Evolutionary conservation across 768 basidiomycete genomes (phyloP), one percentile per base, ranked within the genome.

Genomic region (Dentipellis sp.): DNA sequence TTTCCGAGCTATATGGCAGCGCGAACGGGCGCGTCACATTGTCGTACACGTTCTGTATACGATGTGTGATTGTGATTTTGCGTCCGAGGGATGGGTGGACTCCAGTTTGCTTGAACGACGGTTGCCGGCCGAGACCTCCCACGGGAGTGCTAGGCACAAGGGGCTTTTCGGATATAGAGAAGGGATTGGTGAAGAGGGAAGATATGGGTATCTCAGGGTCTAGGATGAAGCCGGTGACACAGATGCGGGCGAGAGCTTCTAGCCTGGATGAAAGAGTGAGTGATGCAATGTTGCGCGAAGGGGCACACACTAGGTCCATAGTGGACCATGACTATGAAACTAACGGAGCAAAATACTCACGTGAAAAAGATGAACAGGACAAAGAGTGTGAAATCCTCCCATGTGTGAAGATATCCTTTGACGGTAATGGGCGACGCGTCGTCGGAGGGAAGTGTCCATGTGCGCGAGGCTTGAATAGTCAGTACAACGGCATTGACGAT

Each of bases 371-470:
- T 70, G 70, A 97, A 97, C 54, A 97, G 71, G 17, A 65, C 78
- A 67, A 97, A 91, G n/a, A 97, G 73, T 17, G 76, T 83, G 64
- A 81, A 86, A 68, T 97, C 94, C 64, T 94, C 91, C 94, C 94
- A 97, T 11, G 70, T 61, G 57, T 86, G 82, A 71, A 97, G 97
- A 72, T 88, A 97, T 8, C 92, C 92, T 50, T 65, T 69, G 19
- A 78, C 63, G 35, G 73, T 72, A 38, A 78, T 75, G 8, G 77
- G 68, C 10, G 74, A 66, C 1, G 67, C 63, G 29, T 70, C 72
- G 56, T 71, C 69, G 42, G 68, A 65, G n/a, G 71, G 72, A 38
- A 66, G 59, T 6, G 60, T 62, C n/a, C 84, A 67, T 3, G 84
- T 72, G 53, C 73, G 77, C 37, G 87, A 79, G 8, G 91, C 80